These are phyloP conservation scores for Zasmidium cellare DNA, from an alignment of 2,329 filamentous ascomycete species.

Conservation along the genomic window DNA sequence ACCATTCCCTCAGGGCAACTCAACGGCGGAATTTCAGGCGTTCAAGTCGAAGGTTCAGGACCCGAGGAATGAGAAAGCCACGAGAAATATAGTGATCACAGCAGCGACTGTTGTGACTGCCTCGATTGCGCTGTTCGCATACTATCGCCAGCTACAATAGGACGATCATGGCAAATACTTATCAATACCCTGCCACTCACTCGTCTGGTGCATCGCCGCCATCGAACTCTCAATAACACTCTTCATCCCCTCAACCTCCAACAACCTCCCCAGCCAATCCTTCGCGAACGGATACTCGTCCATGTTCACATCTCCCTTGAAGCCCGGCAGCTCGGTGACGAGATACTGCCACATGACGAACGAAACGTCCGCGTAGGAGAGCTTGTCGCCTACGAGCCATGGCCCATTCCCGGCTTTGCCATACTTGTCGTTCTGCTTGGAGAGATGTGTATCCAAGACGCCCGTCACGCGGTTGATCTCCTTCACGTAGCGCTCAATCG, in stretches of 20 bases:
- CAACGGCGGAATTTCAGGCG: background rate
- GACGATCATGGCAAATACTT: background rate
- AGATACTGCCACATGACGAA: constrained; percentile 41
- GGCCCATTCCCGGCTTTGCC: constrained; percentile 26
- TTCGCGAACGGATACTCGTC: background rate
- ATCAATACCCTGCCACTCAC: background rate
- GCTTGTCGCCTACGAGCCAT: constrained; percentile 47
- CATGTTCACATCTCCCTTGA: background rate
- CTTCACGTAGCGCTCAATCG: constrained; percentile 46
- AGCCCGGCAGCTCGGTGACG: background rate
- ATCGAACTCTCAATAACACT: background rate
- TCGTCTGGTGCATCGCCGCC: background rate
- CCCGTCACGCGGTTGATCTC: constrained; percentile 47
- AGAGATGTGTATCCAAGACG: constrained; percentile 44
- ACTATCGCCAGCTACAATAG: background rate
- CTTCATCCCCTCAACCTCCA: background rate
- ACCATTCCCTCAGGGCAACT: constrained; percentile 7
- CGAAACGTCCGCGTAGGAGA: constrained; percentile 43
- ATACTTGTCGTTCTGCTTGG: constrained; percentile 5
- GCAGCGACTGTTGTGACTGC: background rate
- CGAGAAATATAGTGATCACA: background rate
- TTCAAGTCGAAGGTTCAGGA: background rate
- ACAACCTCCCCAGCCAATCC: background rate
- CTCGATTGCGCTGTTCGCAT: background rate
- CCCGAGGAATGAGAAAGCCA: background rate